These are phyloP conservation scores for Leccinum subrobustum DNA, from an alignment of 1,284 basidiomycete genomes.

Conservation along the genomic window DNA sequence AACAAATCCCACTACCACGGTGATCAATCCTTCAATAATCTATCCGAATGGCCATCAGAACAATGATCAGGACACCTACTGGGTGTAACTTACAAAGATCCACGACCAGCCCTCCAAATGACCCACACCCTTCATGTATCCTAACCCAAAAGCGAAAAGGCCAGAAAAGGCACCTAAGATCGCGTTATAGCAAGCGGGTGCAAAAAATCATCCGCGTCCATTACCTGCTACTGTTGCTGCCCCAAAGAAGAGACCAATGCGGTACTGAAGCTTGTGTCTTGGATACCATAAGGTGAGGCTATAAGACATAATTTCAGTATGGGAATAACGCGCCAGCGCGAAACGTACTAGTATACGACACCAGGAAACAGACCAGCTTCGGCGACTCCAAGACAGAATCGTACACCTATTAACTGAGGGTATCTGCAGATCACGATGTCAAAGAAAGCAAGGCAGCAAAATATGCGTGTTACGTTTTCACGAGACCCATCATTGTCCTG, in stretches of 20 bases:
- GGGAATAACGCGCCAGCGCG: constrained; percentile 27
- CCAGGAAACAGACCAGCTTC: constrained; percentile 73
- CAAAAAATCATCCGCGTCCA: neutral
- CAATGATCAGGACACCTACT: neutral
- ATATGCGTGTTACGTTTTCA: constrained; percentile 47
- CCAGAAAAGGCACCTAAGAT: constrained; percentile 36
- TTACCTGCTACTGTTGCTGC: constrained; percentile 31
- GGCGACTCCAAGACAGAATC: constrained; percentile 60
- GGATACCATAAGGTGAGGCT: constrained; percentile 38
- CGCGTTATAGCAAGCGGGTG: constrained; percentile 14
- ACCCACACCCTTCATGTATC: constrained; percentile 27
- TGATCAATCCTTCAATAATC: constrained; percentile 44
- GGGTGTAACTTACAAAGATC: constrained; percentile 35
- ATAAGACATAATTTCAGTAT: constrained; percentile 1
- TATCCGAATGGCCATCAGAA: constrained; percentile 11
- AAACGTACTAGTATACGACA: constrained; percentile 59
- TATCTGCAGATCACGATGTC: constrained; percentile 39
- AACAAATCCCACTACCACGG: constrained; percentile 33
- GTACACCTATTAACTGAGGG: constrained; percentile 57
- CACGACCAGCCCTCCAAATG: constrained; percentile 35
- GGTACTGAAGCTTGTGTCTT: constrained; percentile 36
- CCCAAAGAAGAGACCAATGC: constrained; percentile 41
- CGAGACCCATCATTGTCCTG: constrained; percentile 66
- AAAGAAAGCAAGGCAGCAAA: constrained; percentile 1
- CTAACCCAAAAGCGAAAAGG: constrained; percentile 29